Conservation (phyloP, 169 alveolate species). For the Plasmodium gaboni region DNA sequence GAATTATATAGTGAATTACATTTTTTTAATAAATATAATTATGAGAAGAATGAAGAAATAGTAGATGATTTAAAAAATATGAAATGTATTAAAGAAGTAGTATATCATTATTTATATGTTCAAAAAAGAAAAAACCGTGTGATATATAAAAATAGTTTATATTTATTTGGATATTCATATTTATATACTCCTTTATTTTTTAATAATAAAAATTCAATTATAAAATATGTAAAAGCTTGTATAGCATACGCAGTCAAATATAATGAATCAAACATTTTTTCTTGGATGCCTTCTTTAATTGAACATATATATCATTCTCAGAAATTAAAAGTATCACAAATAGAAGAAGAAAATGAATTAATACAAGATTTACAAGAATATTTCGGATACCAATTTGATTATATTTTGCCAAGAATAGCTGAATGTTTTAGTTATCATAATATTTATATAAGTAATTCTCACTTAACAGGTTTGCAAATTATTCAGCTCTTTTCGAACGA, state of each 20-base stretch:
- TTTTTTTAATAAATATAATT: conserved; percentile 50
- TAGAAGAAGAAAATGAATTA: conserved; percentile 42
- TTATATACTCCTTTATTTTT: conserved; percentile 63
- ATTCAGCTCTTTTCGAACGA: conserved; percentile 49
- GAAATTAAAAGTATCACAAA: conserved; percentile 34
- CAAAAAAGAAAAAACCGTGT: conserved; percentile 72
- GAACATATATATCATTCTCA: conserved; percentile 65
- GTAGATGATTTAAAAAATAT: conserved; percentile 26
- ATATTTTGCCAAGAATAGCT: conserved; percentile 52
- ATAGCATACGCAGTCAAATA: conserved; percentile 66
- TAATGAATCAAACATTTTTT: conserved; percentile 43
- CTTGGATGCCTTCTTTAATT: conserved; percentile 71
- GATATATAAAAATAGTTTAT: conserved; percentile 40
- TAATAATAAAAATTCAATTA: conserved; percentile 54
- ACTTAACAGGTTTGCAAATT: conserved; percentile 51
- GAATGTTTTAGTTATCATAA: conserved; percentile 64
- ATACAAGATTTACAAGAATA: conserved; percentile 66
- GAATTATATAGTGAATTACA: conserved; percentile 66
- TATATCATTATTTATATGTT: conserved; percentile 56
- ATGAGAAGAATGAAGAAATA: conserved; percentile 53
- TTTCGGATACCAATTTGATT: conserved; percentile 52
- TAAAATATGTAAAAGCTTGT: conserved; percentile 69
- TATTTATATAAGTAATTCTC: conserved; percentile 36
- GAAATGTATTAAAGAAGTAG: conserved; percentile 47
- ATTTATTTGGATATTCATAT: conserved; percentile 63